Percentiles rank a stretch among this genome's conserved stretches.
These are phyloP conservation scores for Tolypocladium capitatum DNA, from an alignment of 2,329 filamentous ascomycete genomes.

Conservation along the genomic window DNA sequence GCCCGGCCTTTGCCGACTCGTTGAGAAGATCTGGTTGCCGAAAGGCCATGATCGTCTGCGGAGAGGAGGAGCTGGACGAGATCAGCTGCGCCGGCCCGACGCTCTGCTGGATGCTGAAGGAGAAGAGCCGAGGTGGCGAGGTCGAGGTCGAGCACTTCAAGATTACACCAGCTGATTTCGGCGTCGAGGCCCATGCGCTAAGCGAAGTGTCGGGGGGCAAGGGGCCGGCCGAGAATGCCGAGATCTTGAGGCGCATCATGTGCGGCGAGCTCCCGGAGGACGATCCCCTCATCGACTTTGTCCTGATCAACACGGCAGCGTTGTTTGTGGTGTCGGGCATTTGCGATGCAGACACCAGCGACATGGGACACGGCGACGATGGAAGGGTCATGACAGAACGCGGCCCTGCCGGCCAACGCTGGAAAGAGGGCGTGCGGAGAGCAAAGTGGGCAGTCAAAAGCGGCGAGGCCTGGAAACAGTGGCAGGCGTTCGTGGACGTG, in stretches of 20 bases:
- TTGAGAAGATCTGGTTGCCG: conserved; percentile 60
- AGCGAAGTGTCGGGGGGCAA: conserved; percentile 71
- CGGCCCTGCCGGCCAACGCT: conserved; percentile 74
- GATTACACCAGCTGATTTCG: conserved; percentile 76
- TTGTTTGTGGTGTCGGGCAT: conserved; percentile 76
- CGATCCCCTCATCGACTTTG: conserved; percentile 82
- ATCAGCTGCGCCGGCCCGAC: conserved; percentile 82
- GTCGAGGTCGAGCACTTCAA: conserved; percentile 62
- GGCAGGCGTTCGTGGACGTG: conserved; percentile 70
- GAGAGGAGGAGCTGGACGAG: conserved; percentile 90
- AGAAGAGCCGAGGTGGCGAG: conserved; percentile 24
- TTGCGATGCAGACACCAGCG: conserved; percentile 68
- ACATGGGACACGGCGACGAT: conserved; percentile 70
- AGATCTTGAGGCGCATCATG: conserved; percentile 66
- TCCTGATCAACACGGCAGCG: conserved; percentile 85
- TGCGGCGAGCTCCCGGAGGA: conserved; percentile 58
- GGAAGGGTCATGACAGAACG: conserved; percentile 68
- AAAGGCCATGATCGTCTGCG: conserved; percentile 86
- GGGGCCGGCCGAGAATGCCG: conserved; percentile 75
- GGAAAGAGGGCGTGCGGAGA: conserved; percentile 87
- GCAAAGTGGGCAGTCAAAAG: conserved; percentile 82
- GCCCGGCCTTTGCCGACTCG: conserved; percentile 78
- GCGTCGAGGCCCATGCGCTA: conserved; percentile 61
- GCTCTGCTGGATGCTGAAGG: conserved; percentile 71
- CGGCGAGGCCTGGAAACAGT: conserved; percentile 72